These are phyloP conservation scores for Sclerotinia borealis DNA, from an alignment of 2,329 filamentous ascomycete genomes.

Conservation along the genomic window DNA sequence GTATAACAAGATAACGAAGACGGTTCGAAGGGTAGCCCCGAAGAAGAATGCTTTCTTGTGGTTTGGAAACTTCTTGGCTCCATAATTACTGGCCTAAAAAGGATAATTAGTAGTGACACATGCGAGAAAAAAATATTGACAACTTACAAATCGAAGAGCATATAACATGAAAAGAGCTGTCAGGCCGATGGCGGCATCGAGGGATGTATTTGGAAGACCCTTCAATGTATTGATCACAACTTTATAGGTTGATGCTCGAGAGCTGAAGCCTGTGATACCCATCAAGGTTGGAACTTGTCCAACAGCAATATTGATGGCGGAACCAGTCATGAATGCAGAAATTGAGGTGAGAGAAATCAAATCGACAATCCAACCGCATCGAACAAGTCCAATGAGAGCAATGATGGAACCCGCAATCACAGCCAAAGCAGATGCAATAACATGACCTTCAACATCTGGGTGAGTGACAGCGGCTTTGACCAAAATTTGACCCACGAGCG, in stretches of 20 bases:
- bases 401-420: slow-evolving; percentile 75
- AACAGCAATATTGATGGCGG: slow-evolving; percentile 78
- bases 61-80: slow-evolving; percentile 63
- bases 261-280: slow-evolving; percentile 65
- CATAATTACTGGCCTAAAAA: slow-evolving; percentile 47
- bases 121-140: no score
- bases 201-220: slow-evolving; percentile 55
- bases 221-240: slow-evolving; percentile 81
- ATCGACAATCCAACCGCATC: slow-evolving; percentile 86
- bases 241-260: slow-evolving; percentile 69
- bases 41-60: slow-evolving; percentile 80
- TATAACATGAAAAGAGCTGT: slow-evolving; percentile 76
- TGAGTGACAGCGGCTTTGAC: slow-evolving; percentile 50
- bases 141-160: slow-evolving; percentile 50
- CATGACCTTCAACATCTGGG: slow-evolving; percentile 53
- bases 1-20: slow-evolving; percentile 86
- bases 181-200: slow-evolving; percentile 88
- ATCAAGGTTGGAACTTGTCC: slow-evolving; percentile 80
- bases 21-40: slow-evolving; percentile 80
- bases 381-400: slow-evolving; percentile 68
- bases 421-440: slow-evolving; percentile 72
- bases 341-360: slow-evolving; percentile 87
- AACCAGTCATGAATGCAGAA: slow-evolving; percentile 95
- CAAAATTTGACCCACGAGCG: slow-evolving; percentile 78
- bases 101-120: not conserved